A percentile compares a stretch with the other conserved stretches of the same genome.
These are phyloP conservation scores for Macroventuria anomochaeta DNA, from an alignment of 2,329 filamentous ascomycete genomes.

Conservation along the genomic window DNA sequence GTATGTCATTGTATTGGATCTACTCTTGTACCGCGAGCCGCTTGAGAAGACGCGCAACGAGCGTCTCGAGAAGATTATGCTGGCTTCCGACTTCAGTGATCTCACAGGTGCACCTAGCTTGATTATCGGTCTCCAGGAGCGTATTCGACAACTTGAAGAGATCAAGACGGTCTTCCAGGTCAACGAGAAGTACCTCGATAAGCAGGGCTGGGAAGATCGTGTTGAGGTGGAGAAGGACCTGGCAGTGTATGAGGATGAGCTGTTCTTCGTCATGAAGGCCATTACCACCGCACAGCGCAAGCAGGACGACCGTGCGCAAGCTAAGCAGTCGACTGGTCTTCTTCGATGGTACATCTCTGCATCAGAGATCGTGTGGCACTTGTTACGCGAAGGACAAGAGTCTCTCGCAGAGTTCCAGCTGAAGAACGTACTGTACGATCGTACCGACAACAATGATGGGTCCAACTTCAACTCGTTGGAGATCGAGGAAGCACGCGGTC, in stretches of 20 bases:
- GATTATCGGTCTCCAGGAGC: slow-evolving; percentile 87
- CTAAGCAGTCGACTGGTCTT: slow-evolving; percentile 76
- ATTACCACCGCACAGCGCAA: slow-evolving; percentile 96
- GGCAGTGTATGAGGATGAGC: slow-evolving; percentile 87
- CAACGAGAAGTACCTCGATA: slow-evolving; percentile 84
- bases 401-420: slow-evolving; percentile 93
- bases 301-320: slow-evolving; percentile 67
- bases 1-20: slow-evolving; percentile 96
- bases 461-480: slow-evolving; percentile 94
- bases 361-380: slow-evolving; percentile 95
- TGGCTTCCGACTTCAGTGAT: slow-evolving; percentile 98
- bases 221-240: slow-evolving; percentile 89
- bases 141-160: slow-evolving; percentile 91
- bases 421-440: slow-evolving; percentile 87
- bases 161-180: slow-evolving; percentile 97
- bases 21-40: slow-evolving; percentile 95
- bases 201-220: slow-evolving; percentile 88
- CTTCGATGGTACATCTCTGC: slow-evolving; percentile 94
- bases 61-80: slow-evolving; percentile 96
- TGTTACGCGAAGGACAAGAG: slow-evolving; percentile 85
- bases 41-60: slow-evolving; percentile 97
- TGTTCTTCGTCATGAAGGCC: slow-evolving; percentile 99
- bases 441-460: slow-evolving; percentile 95
- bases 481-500: slow-evolving; percentile 83
- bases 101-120: slow-evolving; percentile 91